Base-by-base conservation (phyloP, 257 asterid species). In the Solanum pimpinellifolium region DNA sequence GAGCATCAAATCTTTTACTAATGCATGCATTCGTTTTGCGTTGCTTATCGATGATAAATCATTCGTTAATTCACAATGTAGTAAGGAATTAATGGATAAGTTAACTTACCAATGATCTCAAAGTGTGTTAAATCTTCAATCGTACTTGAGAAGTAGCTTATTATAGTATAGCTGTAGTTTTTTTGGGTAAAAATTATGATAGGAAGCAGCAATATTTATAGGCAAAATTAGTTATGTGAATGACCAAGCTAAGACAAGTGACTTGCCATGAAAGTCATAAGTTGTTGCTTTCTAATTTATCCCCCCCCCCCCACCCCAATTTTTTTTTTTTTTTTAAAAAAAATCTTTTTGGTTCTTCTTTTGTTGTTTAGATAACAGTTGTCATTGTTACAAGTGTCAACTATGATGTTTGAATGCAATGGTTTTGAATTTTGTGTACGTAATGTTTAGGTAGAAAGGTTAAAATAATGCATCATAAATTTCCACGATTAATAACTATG, bases 241-340 rank as follows among this genome's bases (percentile, higher is more conserved):
- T 2, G 56, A 42, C 80, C 80, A 75, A 83, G 60, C 35, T 52
- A 77, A 76, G 69, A 49, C 52, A 78, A 73, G n/a, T 80, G 42
- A 81, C 86, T 87, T 87, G 86, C 86, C 60, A 82, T 25, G 83
- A 82, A 81, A 81, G 86, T 81, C 41, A 81, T 81, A 49, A 52
- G 31, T 49, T 29, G 69, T 49, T 81, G 29, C 69, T 14, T 81
- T 80, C 29, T 18, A 37, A 37, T 37, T 47, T 80, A 29, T 16
- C 2, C 65, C 31, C 16, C 11, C 39, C 6, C 1, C 1, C 6
- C 6, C 31, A 2, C 31, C 31, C n/a, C n/a, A n/a, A n/a, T n/a
- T n/a, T n/a, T n/a, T n/a, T n/a, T n/a, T n/a, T n/a, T n/a, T n/a
- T n/a, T n/a, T n/a, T n/a, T n/a, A n/a, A 27, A 27, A 27, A 27